phyloP scores from a whole-genome alignment of 305 asterid species.

The Solanum hybrid region DNA sequence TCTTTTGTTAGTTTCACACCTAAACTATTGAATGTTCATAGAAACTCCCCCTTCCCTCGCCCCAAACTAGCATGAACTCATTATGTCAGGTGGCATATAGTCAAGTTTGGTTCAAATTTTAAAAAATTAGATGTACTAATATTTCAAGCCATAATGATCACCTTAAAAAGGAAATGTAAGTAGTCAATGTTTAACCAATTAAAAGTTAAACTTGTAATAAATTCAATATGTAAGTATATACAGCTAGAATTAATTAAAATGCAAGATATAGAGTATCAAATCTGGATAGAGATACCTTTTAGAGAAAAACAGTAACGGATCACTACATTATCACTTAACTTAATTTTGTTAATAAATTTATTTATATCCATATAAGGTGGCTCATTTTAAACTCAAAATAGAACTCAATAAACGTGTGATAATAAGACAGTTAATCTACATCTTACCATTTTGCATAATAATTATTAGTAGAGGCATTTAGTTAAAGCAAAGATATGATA shows the following conservation, averaged over 20 bases:
- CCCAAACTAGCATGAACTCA: background rate
- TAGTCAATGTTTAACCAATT: background rate
- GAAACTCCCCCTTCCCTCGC: background rate
- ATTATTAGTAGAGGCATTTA: background rate
- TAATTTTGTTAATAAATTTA: background rate
- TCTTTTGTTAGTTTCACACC: background rate
- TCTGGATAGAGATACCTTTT: background rate
- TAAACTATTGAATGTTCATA: background rate
- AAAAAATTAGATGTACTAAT: background rate
- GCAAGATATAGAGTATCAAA: background rate
- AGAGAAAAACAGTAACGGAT: background rate
- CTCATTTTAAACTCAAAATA: background rate
- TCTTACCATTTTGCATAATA: background rate
- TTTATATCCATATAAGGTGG: background rate
- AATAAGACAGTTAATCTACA: background rate
- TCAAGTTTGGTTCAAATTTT: background rate
- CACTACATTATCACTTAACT: background rate
- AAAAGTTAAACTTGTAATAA: background rate
- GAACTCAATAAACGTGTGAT: background rate
- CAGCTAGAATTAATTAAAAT: background rate
- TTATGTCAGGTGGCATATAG: background rate
- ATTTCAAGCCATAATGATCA: background rate
- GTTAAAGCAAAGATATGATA: background rate
- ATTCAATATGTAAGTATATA: background rate
- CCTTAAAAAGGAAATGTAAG: background rate